Evolutionary conservation across 1,284 basidiomycete species (phyloP).

Genomic region (Cutaneotrichosporon spelunceum): DNA sequence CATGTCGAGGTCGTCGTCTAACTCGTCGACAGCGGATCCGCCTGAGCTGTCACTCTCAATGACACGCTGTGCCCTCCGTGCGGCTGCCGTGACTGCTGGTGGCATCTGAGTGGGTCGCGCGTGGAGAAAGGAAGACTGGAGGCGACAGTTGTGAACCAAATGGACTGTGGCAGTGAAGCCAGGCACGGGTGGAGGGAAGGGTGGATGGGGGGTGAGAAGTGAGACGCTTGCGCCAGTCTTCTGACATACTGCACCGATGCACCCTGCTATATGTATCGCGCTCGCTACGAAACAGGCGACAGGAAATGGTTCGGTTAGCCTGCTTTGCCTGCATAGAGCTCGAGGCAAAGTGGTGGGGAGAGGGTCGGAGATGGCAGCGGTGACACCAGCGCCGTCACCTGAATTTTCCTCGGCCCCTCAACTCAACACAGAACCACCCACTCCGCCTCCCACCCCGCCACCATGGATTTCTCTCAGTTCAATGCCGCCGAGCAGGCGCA

Average conservation of each 20-base stretch:
- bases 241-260: no score
- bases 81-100: conserved; percentile 22
- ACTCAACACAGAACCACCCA: not conserved
- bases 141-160: not conserved
- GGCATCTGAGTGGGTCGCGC: conserved; percentile 13
- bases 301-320: no score
- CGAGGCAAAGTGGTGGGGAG: not conserved
- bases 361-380: not conserved
- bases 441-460: conserved; percentile 7
- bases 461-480: conserved; percentile 82
- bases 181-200: not conserved
- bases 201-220: no score
- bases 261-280: no score
- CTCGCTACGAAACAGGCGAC: no score
- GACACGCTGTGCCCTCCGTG: conserved; percentile 28
- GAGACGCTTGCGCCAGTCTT: no score
- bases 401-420: conserved; percentile 8
- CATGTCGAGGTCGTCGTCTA: conserved; percentile 22
- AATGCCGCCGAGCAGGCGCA: conserved; percentile 82
- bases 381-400: not conserved
- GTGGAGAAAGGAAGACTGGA: not conserved
- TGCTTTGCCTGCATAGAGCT: not conserved
- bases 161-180: not conserved
- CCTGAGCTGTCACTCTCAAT: conserved; percentile 24
- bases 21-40: conserved; percentile 19